Evolutionary conservation across 192 early-diverging fungal genomes (phyloP).

Genomic region (Coemansia sp.): DNA sequence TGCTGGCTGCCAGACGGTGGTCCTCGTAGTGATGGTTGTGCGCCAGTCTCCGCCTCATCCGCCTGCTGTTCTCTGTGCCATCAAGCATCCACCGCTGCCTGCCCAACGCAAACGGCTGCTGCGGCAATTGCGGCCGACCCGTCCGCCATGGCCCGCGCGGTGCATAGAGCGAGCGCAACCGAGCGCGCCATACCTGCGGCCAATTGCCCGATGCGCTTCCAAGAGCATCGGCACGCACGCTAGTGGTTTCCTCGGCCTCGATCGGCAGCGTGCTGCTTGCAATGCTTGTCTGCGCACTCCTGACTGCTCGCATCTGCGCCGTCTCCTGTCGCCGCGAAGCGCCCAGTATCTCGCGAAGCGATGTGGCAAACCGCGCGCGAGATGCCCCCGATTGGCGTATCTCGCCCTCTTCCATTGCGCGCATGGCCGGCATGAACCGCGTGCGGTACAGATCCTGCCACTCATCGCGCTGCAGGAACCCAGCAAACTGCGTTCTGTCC

Average conservation of each 20-base stretch:
- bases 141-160: constrained; percentile 38
- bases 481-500: constrained; percentile 15
- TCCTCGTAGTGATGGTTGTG: constrained; percentile 23
- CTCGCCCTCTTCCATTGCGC: constrained; percentile 34
- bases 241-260: constrained; percentile 28
- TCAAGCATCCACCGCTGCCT: constrained; percentile 43
- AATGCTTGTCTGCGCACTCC: constrained; percentile 24
- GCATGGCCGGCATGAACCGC: constrained; percentile 44
- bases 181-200: constrained; percentile 30
- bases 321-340: constrained; percentile 19
- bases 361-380: constrained; percentile 22
- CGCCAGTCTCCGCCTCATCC: constrained; percentile 38
- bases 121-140: background rate
- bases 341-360: constrained; percentile 22
- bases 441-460: constrained; percentile 41
- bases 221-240: constrained; percentile 12
- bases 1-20: constrained; percentile 27
- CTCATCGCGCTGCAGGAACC: constrained; percentile 13
- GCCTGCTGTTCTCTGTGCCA: constrained; percentile 29
- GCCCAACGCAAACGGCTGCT: background rate
- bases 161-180: constrained; percentile 18
- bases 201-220: constrained; percentile 19
- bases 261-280: constrained; percentile 32
- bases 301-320: constrained; percentile 22
- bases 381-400: constrained; percentile 24